phyloP scores from a whole-genome alignment of 2,329 filamentous ascomycete species.

The Fusarium continuum region DNA sequence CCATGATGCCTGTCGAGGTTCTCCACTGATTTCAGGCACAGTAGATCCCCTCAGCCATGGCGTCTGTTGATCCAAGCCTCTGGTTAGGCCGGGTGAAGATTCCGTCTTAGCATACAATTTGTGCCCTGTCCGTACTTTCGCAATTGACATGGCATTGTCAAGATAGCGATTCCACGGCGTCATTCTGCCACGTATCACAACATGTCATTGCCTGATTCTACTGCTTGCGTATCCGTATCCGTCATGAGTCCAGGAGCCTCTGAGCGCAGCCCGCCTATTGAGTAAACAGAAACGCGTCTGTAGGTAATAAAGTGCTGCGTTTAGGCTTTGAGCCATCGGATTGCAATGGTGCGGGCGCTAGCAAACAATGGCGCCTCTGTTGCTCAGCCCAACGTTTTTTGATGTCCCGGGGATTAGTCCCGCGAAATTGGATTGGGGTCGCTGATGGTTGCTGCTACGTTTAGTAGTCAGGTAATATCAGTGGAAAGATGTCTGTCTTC shows the following conservation, averaged over 20 bases:
- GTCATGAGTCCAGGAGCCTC: neutral
- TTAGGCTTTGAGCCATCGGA: conserved; percentile 15
- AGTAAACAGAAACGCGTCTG: neutral
- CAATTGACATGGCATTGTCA: neutral
- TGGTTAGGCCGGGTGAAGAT: neutral
- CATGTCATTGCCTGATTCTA: conserved; percentile 11
- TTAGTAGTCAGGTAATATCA: neutral
- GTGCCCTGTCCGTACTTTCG: neutral
- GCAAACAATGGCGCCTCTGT: conserved; percentile 14
- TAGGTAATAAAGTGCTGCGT: conserved; percentile 5
- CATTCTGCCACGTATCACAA: conserved; percentile 5
- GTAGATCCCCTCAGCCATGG: neutral
- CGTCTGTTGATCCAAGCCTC: conserved; percentile 4
- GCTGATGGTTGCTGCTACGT: neutral
- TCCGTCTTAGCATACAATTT: neutral
- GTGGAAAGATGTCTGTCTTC: neutral
- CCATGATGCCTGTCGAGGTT: conserved; percentile 4
- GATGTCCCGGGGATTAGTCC: conserved; percentile 22
- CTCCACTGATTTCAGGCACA: conserved; percentile 25
- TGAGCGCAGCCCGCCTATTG: neutral
- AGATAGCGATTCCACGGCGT: neutral
- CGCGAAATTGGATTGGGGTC: conserved; percentile 31
- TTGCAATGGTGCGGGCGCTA: conserved; percentile 31
- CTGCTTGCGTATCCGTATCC: neutral
- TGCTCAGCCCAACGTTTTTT: conserved; percentile 25